Percentiles rank a stretch among this genome's conserved stretches.
These are phyloP conservation scores for Adansonia madagascariensis DNA, from an alignment of 441 rosid genomes.

Conservation along the genomic window DNA sequence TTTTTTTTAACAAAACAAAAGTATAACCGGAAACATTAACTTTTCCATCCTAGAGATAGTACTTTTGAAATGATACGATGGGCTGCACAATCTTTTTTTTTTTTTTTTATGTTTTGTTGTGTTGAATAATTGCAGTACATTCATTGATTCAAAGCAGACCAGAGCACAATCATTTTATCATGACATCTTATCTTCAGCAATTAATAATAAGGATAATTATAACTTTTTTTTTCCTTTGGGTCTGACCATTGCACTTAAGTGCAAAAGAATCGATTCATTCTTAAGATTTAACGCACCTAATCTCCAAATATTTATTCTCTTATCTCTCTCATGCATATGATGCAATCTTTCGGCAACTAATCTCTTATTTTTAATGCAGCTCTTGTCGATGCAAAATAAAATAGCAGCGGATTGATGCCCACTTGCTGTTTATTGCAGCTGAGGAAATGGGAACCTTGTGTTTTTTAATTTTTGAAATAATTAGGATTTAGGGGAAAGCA, in stretches of 20 bases:
- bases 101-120: background rate
- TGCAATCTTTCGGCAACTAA: constrained; percentile 3
- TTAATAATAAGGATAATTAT: constrained; percentile 1
- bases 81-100: background rate
- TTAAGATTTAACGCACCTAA: background rate
- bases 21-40: no score
- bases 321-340: background rate
- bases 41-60: no score
- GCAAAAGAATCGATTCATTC: constrained; percentile 19
- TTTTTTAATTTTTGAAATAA: background rate
- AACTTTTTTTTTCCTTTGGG: background rate
- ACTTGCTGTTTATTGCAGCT: constrained; percentile 30
- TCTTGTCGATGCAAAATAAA: background rate
- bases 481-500: background rate
- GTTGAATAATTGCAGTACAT: background rate
- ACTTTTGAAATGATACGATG: background rate
- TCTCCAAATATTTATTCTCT: background rate
- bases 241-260: background rate
- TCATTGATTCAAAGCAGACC: constrained; percentile 28
- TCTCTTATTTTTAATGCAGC: background rate
- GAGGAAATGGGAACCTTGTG: background rate
- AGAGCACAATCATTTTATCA: constrained; percentile 7
- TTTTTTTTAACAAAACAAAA: no score
- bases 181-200: constrained; percentile 12
- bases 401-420: background rate